phyloP scores from a whole-genome alignment of 305 asterid genomes.

The Petunia hybrid region DNA sequence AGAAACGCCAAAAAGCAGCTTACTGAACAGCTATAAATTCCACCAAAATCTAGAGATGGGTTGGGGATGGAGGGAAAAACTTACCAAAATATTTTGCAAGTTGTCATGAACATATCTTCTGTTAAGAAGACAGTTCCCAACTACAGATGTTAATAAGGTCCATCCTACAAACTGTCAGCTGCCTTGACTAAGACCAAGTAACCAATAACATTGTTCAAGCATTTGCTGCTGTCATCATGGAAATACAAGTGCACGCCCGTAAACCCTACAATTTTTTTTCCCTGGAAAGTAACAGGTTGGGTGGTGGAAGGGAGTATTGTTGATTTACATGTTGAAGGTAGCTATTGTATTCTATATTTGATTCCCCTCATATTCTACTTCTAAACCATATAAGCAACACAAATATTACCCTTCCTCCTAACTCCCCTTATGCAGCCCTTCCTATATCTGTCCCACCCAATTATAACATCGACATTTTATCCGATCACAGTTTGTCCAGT shows the following conservation, averaged over 20 bases:
- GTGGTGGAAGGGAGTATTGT: not conserved
- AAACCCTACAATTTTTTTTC: not conserved
- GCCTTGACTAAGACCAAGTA: slow-evolving; percentile 1
- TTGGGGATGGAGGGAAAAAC: not conserved
- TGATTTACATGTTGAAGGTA: slow-evolving; percentile 3
- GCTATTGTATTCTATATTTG: not conserved
- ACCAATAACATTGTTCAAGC: slow-evolving; percentile 16
- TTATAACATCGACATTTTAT: not conserved
- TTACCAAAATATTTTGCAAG: not conserved
- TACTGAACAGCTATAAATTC: not conserved
- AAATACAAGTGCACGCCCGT: not conserved
- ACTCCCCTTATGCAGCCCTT: slow-evolving; percentile 9
- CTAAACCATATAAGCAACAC: not conserved
- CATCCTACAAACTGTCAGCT: slow-evolving; percentile 20
- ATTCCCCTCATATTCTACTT: not conserved
- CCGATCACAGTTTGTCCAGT: not conserved
- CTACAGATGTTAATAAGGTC: not conserved
- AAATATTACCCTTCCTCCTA: not conserved
- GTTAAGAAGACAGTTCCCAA: not conserved
- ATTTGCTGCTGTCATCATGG: not conserved
- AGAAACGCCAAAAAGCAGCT: slow-evolving; percentile 20
- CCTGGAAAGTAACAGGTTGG: not conserved
- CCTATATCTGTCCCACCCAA: not conserved
- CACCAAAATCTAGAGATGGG: not conserved
- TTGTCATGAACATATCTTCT: not conserved